These are phyloP conservation scores for Pontederia crassipes DNA, from an alignment of 176 grass and related monocot species.

Conservation along the genomic window DNA sequence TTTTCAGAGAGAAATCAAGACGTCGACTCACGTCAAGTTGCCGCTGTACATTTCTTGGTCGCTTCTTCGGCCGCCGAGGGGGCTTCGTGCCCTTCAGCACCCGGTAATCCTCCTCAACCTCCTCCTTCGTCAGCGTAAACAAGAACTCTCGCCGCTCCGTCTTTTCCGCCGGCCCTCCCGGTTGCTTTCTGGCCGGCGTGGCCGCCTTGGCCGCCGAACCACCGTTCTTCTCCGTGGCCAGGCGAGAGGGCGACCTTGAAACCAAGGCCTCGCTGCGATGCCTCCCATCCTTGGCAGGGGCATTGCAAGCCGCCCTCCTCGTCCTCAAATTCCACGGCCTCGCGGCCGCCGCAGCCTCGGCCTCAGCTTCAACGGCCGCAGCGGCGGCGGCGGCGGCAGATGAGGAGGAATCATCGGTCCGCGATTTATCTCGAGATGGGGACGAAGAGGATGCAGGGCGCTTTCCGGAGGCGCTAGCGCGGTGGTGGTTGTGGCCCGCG, in stretches of 20 bases:
- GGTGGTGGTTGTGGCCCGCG: too few species aligned
- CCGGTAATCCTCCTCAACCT: conserved; percentile 44
- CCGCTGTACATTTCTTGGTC: conserved; percentile 33
- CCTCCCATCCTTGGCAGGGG: background rate
- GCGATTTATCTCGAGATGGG: too few species aligned
- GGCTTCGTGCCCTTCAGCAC: conserved; percentile 42
- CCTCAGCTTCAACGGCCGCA: background rate
- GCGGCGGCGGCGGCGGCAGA: background rate
- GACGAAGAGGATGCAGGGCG: too few species aligned
- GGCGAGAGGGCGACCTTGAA: conserved; percentile 9
- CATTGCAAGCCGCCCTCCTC: conserved; percentile 15
- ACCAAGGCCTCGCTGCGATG: conserved; percentile 5
- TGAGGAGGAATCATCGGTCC: too few species aligned
- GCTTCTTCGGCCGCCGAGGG: conserved; percentile 68
- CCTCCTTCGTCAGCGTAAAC: conserved; percentile 38
- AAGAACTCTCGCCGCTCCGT: conserved; percentile 23
- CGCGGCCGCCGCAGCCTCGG: background rate
- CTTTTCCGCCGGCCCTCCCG: background rate
- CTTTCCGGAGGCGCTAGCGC: too few species aligned
- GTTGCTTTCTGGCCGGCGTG: background rate
- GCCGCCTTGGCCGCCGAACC: background rate
- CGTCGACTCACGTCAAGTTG: conserved; percentile 34
- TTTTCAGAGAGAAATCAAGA: too few species aligned
- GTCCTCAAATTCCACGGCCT: conserved; percentile 15
- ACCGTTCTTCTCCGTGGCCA: background rate